phyloP scores from a whole-genome alignment of 345 rosid genomes.

The Pelargonium nanum region DNA sequence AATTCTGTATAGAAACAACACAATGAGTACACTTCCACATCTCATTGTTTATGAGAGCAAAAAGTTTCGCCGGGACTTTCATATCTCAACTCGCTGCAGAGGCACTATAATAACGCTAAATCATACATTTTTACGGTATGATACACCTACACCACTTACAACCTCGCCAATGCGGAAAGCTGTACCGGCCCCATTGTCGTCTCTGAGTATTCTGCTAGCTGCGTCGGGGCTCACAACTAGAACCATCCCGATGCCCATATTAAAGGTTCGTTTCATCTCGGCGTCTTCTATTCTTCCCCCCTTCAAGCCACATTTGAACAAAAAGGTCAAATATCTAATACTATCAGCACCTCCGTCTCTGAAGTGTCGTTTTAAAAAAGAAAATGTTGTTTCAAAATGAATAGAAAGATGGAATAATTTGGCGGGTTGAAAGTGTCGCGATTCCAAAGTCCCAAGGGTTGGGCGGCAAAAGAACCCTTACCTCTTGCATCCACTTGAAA shows the following conservation, averaged over 20 bases:
- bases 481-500: conserved; percentile 93
- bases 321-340: background rate
- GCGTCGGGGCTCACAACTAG: conserved; percentile 57
- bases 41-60: too few relatives aligned
- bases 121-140: conserved; percentile 25
- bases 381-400: too few relatives aligned
- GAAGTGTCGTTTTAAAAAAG: too few relatives aligned
- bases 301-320: conserved; percentile 17
- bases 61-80: too few relatives aligned
- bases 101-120: too few relatives aligned
- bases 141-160: conserved; percentile 53
- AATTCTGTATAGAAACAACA: too few relatives aligned
- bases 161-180: conserved; percentile 73
- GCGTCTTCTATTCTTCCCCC: conserved; percentile 66
- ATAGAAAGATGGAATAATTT: too few relatives aligned
- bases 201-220: conserved; percentile 39
- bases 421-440: background rate
- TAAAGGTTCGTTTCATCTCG: conserved; percentile 87
- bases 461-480: conserved; percentile 10
- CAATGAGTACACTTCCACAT: too few relatives aligned
- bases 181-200: conserved; percentile 26
- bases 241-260: conserved; percentile 94
- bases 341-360: background rate
- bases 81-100: too few relatives aligned
- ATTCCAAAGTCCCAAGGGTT: background rate